A percentile compares a stretch with the other conserved stretches of the same genome.
These are phyloP conservation scores for Gaeumannomyces tritici DNA, from an alignment of 2,329 filamentous ascomycete species.

Conservation along the genomic window DNA sequence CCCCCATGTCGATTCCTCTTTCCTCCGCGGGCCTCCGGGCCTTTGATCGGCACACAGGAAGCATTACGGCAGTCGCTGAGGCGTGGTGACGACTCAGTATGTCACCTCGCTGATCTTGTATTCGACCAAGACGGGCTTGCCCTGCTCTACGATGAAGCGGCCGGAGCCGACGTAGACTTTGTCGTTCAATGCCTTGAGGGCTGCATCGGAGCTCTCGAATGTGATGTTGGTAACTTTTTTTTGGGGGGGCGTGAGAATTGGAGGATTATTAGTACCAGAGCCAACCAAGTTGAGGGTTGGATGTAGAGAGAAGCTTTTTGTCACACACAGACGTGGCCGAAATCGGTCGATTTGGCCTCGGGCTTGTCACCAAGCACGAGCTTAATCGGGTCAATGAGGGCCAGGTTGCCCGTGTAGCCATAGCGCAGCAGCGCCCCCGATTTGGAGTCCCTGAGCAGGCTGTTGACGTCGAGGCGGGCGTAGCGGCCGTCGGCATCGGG, in stretches of 20 bases:
- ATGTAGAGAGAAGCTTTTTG: not conserved
- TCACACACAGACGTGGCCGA: conserved; percentile 26
- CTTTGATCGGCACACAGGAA: not conserved
- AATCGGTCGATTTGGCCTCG: conserved; percentile 25
- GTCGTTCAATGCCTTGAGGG: conserved; percentile 24
- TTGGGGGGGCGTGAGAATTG: not conserved
- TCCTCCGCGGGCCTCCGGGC: not conserved
- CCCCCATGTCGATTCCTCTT: not conserved
- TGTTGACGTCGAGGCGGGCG: conserved; percentile 29
- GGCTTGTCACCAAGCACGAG: conserved; percentile 22
- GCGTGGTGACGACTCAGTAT: conserved; percentile 2
- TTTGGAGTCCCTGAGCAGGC: conserved; percentile 20
- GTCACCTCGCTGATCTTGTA: conserved; percentile 34
- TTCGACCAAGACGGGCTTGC: conserved; percentile 28
- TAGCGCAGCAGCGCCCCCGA: conserved; percentile 21
- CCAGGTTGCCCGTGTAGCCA: conserved; percentile 27
- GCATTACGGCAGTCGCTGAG: not conserved
- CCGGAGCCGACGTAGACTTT: conserved; percentile 31
- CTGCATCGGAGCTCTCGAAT: conserved; percentile 25
- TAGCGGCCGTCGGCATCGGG: conserved; percentile 23
- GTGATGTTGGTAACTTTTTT: conserved; percentile 23
- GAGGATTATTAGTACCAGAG: not conserved
- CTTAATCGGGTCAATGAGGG: conserved; percentile 16
- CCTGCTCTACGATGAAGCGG: conserved; percentile 28
- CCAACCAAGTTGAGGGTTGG: too few species aligned